Evolutionary conservation across 805 yeast genomes (phyloP).

Genomic region (Cyberlindnera xylosilytica): DNA sequence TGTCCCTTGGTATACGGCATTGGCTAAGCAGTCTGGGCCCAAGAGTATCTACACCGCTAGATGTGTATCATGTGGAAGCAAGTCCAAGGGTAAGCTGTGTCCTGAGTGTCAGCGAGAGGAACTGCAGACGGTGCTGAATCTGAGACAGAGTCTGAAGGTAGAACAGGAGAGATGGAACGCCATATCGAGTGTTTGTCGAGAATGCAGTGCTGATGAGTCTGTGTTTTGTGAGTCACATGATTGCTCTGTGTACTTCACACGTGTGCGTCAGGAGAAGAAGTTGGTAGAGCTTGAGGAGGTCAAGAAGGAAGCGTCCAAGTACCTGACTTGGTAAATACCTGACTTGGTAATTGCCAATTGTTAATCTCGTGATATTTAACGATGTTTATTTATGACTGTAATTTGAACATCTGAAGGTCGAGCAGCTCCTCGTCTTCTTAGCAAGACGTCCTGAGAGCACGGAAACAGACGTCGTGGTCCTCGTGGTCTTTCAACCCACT

Average conservation of each 20-base stretch:
- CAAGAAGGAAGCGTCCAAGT: constrained; percentile 5
- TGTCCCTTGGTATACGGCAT: constrained; percentile 66
- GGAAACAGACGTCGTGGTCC: constrained; percentile 48
- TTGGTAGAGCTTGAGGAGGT: constrained; percentile 21
- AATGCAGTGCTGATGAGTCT: constrained; percentile 33
- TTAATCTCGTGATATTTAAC: neutral
- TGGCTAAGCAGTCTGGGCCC: constrained; percentile 45
- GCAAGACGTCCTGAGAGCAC: too few species aligned
- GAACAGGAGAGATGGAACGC: constrained; percentile 29
- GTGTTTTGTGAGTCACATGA: constrained; percentile 57
- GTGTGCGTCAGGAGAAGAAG: constrained; percentile 39
- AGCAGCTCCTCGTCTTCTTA: too few species aligned
- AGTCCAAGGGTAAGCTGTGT: constrained; percentile 31
- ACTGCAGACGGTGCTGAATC: constrained; percentile 32
- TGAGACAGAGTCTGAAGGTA: constrained; percentile 28
- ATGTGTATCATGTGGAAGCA: constrained; percentile 23
- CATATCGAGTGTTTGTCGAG: constrained; percentile 34
- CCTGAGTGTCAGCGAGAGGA: constrained; percentile 34
- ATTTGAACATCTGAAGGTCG: too few species aligned
- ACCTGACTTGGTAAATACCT: constrained; percentile 12
- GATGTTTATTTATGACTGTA: too few species aligned
- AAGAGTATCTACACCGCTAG: constrained; percentile 30
- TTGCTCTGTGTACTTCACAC: constrained; percentile 59
- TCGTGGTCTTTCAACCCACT: constrained; percentile 56
- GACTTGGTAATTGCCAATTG: constrained; percentile 9